Evolutionary conservation across 495 filamentous ascomycete genomes (phyloP), one percentile per base, ranked within the genome.

Genomic region (Annulohypoxylon stygium): DNA sequence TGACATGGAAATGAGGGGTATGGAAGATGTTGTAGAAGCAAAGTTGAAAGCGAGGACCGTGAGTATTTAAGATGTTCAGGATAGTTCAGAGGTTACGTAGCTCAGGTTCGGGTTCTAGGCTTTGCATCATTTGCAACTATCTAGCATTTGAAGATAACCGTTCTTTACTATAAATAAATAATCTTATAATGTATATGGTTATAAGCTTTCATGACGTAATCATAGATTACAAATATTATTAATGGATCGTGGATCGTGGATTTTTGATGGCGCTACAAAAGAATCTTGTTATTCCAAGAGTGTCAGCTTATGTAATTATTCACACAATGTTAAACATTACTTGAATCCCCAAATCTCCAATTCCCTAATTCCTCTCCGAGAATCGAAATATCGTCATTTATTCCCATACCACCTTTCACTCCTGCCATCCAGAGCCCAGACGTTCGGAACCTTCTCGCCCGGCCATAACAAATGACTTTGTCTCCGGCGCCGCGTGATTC

Each of bases 251-350:
- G n/a, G n/a, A 7, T 16, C n/a, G 43, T 9, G 8, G 16, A 47
- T 47, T 5, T 20, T 18, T 18, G 7, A 18, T 7, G 43, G 18
- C 6, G 43, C 43, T 47, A 47, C 43, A 47, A 47, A 47, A 47
- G 43, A 47, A 20, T 18, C 3, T 47, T 47, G n/a, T 9, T 47
- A 47, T 47, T 47, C 16, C 43, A 47, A 47, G 16, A 47, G 43
- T 47, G 18, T 8, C 16, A n/a, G 43, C 43, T 20, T 47, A 9
- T 47, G 16, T 47, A 47, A 18, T 20, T 47, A 18, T 20, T 16
- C 48, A 6, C 30, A n/a, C 10, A 54, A 26, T 54, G 50, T 33
- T 54, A 54, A 54, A 54, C 50, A 54, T 54, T 54, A 54, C 12
- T 30, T 3, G 30, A 30, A 30, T 30, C 30, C 30, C 30, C 30